These are phyloP conservation scores for Heterobasidion irregulare DNA, from an alignment of 1,284 basidiomycete species.

Conservation along the genomic window DNA sequence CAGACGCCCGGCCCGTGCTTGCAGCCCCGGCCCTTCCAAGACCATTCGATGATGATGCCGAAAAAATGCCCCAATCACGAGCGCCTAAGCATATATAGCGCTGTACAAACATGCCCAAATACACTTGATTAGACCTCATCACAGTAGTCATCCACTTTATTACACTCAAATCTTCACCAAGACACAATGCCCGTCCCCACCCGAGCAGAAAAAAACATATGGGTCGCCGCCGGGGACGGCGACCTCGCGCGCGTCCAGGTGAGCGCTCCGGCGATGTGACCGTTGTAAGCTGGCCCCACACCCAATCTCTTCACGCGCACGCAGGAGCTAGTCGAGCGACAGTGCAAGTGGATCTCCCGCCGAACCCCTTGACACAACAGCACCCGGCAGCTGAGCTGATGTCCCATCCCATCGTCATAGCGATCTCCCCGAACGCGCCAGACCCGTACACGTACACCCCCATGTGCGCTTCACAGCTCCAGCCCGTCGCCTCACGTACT, in stretches of 20 bases:
- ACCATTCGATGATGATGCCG: too few species aligned
- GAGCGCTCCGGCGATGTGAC: constrained; percentile 7
- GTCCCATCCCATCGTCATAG: constrained; percentile 24
- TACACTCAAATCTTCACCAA: neutral
- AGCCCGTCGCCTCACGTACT: too few species aligned
- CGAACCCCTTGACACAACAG: neutral
- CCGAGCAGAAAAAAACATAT: constrained; percentile 61
- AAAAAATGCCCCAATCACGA: too few species aligned
- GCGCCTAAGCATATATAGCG: too few species aligned
- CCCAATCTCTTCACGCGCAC: neutral
- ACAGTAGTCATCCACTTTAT: neutral
- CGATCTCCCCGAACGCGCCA: constrained; percentile 65
- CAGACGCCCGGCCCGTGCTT: too few species aligned
- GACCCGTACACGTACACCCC: constrained; percentile 84
- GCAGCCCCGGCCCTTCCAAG: too few species aligned
- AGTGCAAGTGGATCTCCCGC: constrained; percentile 5
- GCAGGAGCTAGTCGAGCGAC: constrained; percentile 10
- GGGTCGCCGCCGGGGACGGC: constrained; percentile 88
- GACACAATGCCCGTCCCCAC: constrained; percentile 23
- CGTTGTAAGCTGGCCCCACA: neutral
- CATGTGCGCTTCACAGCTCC: constrained; percentile 36
- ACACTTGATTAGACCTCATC: neutral
- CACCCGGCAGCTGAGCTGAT: constrained; percentile 1
- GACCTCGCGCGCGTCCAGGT: constrained; percentile 49
- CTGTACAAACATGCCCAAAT: neutral